These are phyloP conservation scores for Yamadazyma sp. DNA, from an alignment of 805 yeast genomes.

Conservation along the genomic window DNA sequence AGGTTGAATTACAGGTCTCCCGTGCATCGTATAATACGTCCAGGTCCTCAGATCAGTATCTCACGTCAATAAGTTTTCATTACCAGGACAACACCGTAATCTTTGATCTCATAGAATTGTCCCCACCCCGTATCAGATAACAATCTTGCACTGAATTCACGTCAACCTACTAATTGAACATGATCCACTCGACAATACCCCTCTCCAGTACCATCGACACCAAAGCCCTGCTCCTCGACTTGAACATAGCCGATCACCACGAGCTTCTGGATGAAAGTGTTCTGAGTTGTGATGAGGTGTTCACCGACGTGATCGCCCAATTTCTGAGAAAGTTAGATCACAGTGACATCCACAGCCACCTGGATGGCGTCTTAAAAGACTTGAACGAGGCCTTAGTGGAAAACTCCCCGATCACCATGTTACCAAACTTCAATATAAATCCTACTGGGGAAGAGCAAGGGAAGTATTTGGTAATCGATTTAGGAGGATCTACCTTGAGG, in stretches of 20 bases:
- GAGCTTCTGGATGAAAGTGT: constrained; percentile 8
- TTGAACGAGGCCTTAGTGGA: constrained; percentile 30
- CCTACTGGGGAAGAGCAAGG: constrained; percentile 41
- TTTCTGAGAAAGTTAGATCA: constrained; percentile 10
- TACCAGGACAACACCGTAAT: too few species aligned
- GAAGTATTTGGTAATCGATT: constrained; percentile 47
- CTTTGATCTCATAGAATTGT: too few species aligned
- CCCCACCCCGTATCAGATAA: too few species aligned
- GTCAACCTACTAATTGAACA: too few species aligned
- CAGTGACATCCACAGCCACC: constrained; percentile 15
- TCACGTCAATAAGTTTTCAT: too few species aligned
- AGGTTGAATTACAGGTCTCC: too few species aligned
- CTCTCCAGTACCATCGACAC: too few species aligned
- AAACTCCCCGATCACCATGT: constrained; percentile 35
- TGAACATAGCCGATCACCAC: not conserved
- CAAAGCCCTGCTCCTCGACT: constrained; percentile 3
- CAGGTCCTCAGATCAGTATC: too few species aligned
- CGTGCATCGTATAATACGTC: too few species aligned
- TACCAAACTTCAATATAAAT: constrained; percentile 37
- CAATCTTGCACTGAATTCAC: too few species aligned
- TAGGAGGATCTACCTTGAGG: constrained; percentile 58
- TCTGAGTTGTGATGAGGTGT: constrained; percentile 6
- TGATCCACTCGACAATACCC: too few species aligned
- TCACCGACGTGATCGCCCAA: constrained; percentile 6
- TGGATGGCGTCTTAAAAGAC: constrained; percentile 22